These are phyloP conservation scores for Spinacia oleracea DNA, from an alignment of 179 eudicot genomes.

Conservation along the genomic window DNA sequence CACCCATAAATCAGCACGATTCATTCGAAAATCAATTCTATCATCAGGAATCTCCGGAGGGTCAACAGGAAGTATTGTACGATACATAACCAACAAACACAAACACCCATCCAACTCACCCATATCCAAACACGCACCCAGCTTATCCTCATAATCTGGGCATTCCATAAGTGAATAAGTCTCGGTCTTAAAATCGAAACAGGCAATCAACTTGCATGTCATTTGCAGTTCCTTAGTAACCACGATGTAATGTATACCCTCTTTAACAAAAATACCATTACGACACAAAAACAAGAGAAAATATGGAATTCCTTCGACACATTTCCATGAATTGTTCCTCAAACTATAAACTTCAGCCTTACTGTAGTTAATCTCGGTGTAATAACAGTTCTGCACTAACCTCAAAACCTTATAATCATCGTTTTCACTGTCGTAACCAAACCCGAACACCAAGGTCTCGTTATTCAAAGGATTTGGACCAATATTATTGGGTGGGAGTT, in stretches of 20 bases:
- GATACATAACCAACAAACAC: slow-evolving; percentile 19
- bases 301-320: slow-evolving; percentile 14
- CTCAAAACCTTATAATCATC: slow-evolving; percentile 24
- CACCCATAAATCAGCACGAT: slow-evolving; percentile 23
- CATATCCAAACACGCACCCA: too few species aligned
- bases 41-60: neutral
- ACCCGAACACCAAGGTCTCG: slow-evolving; percentile 13
- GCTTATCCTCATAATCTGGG: slow-evolving; percentile 15
- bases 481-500: neutral
- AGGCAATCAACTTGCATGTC: slow-evolving; percentile 5
- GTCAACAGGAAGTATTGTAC: neutral
- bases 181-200: slow-evolving; percentile 20
- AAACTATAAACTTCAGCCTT: slow-evolving; percentile 18
- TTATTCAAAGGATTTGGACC: neutral
- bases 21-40: neutral
- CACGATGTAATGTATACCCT: slow-evolving; percentile 19
- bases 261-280: slow-evolving; percentile 11
- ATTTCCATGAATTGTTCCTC: slow-evolving; percentile 9
- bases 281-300: neutral
- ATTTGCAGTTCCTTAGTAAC: neutral
- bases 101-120: slow-evolving; percentile 16
- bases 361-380: neutral
- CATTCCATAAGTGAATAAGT: neutral
- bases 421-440: neutral
- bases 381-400: neutral